Base-by-base conservation (phyloP, 2,329 filamentous ascomycete species). In the Trichoderma brevicompactum region DNA sequence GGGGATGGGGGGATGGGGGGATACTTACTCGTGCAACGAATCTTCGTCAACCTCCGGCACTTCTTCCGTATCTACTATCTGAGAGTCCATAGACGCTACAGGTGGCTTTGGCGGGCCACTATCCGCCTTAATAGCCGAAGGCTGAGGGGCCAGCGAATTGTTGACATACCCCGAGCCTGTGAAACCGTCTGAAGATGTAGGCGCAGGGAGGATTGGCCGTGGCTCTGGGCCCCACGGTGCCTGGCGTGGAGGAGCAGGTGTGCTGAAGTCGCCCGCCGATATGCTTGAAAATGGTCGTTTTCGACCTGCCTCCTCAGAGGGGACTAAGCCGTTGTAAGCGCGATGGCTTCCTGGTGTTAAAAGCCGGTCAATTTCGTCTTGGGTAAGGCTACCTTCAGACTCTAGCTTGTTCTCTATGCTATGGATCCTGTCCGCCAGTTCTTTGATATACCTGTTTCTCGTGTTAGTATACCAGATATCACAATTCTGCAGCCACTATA, bases 341-440 rank as follows among this genome's bases (percentile, higher is more conserved):
- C 76, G 72, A 5, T 75, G 71, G 17, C 75, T 71, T 19, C 78
- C 77, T 3, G 76, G 69, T 13, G 72, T 73, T 50, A 79, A 78
- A 10, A 79, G 71, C 53, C 76, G 74, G 43, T 84, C 82, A n/a
- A 84, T 76, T n/a, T 79, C 76, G 61, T 82, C 80, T 62, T 80
- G 78, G 46, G 76, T 80, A 65, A 77, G 72, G 46, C 72, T 78
- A 66, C 76, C 76, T 38, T 85, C 83, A 8, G 79, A 82, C 46
- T 84, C 85, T 65, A 95, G 87, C 73, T 92, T 91, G 69, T 89
- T 90, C 74, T 96, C 93, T 52, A 97, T 89, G 49, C 86, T 89
- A 71, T 94, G 88, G 66, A 97, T 87, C 32, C 93, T 84, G 74
- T 96, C 92, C 28, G 92, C 92, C 23, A 97, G 84, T 76, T 96